Evolutionary conservation across 768 basidiomycete species (phyloP), one percentile per base, ranked within the genome.

Genomic region (Tulasnella sp.): DNA sequence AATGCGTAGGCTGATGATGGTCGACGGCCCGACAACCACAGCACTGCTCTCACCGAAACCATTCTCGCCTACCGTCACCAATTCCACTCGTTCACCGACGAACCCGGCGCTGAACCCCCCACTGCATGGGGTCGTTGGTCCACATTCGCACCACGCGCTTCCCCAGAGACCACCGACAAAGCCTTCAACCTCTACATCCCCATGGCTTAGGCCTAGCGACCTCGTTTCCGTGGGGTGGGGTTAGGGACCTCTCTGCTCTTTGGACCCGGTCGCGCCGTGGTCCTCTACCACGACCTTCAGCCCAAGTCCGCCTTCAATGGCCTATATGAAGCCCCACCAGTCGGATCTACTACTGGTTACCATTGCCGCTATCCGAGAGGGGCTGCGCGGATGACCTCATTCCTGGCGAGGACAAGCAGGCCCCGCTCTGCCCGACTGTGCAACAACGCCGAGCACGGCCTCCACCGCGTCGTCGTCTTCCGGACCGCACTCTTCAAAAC

Each of bases 401-500:
- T 81, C 90, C 93, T 5, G 97, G 96, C 52, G 84, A 85, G 0
- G 90, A 97, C 88, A 99, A 99, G 88, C 92, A 93, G 82, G 91
- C 86, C 9, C n/a, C 98, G 99, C 85, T 91, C 99, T 77, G 95
- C 98, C 81, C 92, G 93, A 80, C 91, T 99, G 83, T 93, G 97
- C 78, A 88, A 88, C n/a, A 96, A 98, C 84, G 98, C 87, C 77
- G 87, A 91, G 80, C 91, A 98, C 84, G 88, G 86, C 31, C 91
- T 99, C 73, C 96, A 97, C 85, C 93, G 93, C 79, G 91, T 95
- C 81, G 86, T 99, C 83, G 93, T 99, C 81, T 97, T 99, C 88
- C 99, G 97, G 97, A 98, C 97, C 21, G 97, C 74, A 96, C 97
- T 16, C 97, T 97, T 10, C 97, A 98, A 89, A 99, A 99, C 90